These are phyloP conservation scores for Knoxdaviesia capensis DNA, from an alignment of 2,329 filamentous ascomycete genomes.

Conservation along the genomic window DNA sequence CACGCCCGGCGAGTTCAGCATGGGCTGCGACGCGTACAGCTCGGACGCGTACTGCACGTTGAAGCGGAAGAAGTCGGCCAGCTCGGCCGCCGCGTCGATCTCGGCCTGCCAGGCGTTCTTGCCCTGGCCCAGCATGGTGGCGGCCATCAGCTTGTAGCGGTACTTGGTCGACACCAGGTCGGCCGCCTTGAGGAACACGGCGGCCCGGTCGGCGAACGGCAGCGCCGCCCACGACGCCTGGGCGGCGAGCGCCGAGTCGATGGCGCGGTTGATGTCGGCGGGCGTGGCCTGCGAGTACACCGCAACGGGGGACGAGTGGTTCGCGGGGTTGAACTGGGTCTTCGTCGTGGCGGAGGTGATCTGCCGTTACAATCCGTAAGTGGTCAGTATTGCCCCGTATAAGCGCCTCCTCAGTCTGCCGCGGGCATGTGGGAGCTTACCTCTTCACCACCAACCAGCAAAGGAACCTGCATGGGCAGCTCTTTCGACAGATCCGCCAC, in stretches of 20 bases:
- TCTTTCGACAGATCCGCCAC: slow-evolving; percentile 48
- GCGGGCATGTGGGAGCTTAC: too few relatives aligned
- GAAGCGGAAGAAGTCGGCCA: slow-evolving; percentile 84
- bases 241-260: slow-evolving; percentile 67
- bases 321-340: slow-evolving; percentile 64
- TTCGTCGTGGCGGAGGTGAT: slow-evolving; percentile 45
- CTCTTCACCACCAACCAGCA: slow-evolving; percentile 68
- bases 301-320: slow-evolving; percentile 58
- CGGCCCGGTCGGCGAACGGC: slow-evolving; percentile 77
- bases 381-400: too few relatives aligned
- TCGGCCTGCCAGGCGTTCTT: slow-evolving; percentile 99
- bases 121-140: slow-evolving; percentile 88
- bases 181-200: slow-evolving; percentile 88
- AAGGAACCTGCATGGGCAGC: slow-evolving; percentile 56
- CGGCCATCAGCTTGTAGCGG: slow-evolving; percentile 88
- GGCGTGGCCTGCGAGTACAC: slow-evolving; percentile 67
- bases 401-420: too few relatives aligned
- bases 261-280: slow-evolving; percentile 58
- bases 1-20: slow-evolving; percentile 61
- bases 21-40: slow-evolving; percentile 71
- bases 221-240: slow-evolving; percentile 71
- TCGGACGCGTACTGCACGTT: slow-evolving; percentile 89
- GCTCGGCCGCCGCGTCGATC: slow-evolving; percentile 85
- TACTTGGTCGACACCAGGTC: slow-evolving; percentile 85
- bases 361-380: slow-evolving; percentile 16